These are phyloP conservation scores for Curvularia sp. DNA, from an alignment of 2,329 filamentous ascomycete species.

Conservation along the genomic window DNA sequence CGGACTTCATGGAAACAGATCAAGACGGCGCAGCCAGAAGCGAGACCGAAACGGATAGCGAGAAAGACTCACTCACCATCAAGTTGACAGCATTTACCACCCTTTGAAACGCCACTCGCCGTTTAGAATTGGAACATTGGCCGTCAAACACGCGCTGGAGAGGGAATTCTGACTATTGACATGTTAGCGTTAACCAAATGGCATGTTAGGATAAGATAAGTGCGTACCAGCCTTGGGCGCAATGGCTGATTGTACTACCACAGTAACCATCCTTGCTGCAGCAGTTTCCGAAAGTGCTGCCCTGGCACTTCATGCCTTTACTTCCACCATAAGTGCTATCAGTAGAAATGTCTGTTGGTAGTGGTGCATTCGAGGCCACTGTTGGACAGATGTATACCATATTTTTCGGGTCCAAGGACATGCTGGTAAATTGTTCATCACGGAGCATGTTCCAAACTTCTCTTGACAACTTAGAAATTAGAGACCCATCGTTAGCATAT, in stretches of 20 bases:
- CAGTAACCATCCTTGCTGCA: conserved; percentile 16
- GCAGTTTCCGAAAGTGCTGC: conserved; percentile 23
- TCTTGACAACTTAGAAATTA: too few species aligned
- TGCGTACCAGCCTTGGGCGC: conserved; percentile 23
- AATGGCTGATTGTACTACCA: conserved; percentile 19
- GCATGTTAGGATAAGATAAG: neutral
- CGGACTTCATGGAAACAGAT: too few species aligned
- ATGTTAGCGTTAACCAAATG: conserved; percentile 1
- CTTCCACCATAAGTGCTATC: conserved; percentile 26
- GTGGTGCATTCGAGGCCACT: neutral
- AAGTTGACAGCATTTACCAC: too few species aligned
- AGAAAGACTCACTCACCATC: too few species aligned
- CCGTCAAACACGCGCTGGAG: conserved; percentile 20
- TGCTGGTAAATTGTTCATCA: neutral
- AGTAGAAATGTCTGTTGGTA: conserved; percentile 12
- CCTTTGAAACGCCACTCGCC: conserved; percentile 17
- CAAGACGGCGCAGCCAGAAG: too few species aligned
- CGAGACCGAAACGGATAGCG: too few species aligned
- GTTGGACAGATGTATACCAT: neutral
- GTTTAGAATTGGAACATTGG: conserved; percentile 18
- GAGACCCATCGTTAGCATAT: too few species aligned
- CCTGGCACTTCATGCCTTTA: conserved; percentile 20
- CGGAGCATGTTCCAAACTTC: too few species aligned
- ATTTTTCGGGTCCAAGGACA: neutral
- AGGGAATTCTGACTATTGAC: conserved; percentile 18